Evolutionary conservation across 2,329 filamentous ascomycete species (phyloP), one percentile per base, ranked within the genome.

Genomic region (Pseudogymnoascus sp.): DNA sequence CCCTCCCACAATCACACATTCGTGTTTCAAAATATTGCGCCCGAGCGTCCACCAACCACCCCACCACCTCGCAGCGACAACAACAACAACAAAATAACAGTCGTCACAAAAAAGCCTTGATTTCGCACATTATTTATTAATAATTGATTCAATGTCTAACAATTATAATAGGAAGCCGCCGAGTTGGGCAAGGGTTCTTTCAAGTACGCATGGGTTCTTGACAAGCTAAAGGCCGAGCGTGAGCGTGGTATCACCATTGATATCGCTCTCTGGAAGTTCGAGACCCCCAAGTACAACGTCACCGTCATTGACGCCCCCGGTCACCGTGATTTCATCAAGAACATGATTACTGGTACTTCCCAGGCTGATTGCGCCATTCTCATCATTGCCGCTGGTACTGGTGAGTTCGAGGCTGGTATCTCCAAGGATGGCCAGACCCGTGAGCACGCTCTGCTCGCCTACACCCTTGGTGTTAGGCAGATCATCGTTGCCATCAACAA

Each of bases 391-490:
- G 92, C 94, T 77, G 94, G 94, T 86, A 96, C 92, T 91, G 94
- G 94, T 97, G 94, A 99, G 88, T 99, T 99, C 89, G 94, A 99
- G 89, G 94, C 94, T 89, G 94, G 94, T 97, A 99, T 99, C 90
- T 97, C 94, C 89, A 99, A 99, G 91, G 94, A 97, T 91, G 94
- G 94, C 82, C 94, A 99, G 91, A 99, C 94, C 75, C 94, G 94
- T 91, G 94, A 99, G 92, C 94, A 99, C 91, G 94, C 94, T 83
- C 91, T 99, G 76, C 92, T 99, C 78, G 93, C 94, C 81, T 97
- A 94, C 91, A 97, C 94, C 81, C 91, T 99, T 68, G 94, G 94
- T 94, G 94, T 99, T 77, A 93, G 91, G 86, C 93, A 99, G 88
- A 91, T 99, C 85, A 97, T 99, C 78, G 93, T 97, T 75, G 94